Percentiles rank a stretch among this genome's conserved stretches.
Evolutionary conservation across 345 rosid species (phyloP).

Genomic region (Hypericum androsaemum): DNA sequence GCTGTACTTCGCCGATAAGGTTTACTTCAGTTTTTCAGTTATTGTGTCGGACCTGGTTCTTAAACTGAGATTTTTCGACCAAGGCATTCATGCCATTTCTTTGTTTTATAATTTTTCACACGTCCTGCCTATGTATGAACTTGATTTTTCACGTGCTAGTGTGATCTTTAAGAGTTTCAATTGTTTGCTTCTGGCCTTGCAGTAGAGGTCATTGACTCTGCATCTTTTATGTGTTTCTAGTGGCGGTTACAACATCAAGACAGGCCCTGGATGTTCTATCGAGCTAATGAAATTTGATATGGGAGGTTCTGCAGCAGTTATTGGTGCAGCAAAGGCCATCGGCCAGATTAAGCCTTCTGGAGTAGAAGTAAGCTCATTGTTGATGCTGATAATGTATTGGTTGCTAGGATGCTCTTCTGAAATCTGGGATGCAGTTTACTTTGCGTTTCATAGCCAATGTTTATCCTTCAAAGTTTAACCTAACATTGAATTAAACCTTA

Average conservation of each 20-base stretch:
- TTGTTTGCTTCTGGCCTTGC: no score
- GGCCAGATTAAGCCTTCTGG: constrained; percentile 87
- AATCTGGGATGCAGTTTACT: not conserved
- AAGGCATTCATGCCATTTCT: no score
- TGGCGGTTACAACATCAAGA: constrained; percentile 98
- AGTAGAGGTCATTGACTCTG: no score
- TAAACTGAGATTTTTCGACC: no score
- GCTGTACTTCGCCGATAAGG: no score
- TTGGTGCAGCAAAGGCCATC: constrained; percentile 94
- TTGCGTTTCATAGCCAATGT: not conserved
- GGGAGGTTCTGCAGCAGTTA: constrained; percentile 95
- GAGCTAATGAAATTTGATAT: constrained; percentile 89
- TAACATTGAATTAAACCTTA: no score
- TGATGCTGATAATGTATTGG: not conserved
- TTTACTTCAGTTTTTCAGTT: no score
- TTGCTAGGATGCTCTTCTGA: not conserved
- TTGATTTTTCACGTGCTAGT: no score
- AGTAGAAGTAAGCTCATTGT: constrained; percentile 54
- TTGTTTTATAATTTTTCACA: no score
- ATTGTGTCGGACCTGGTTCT: no score
- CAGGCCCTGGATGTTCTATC: constrained; percentile 73
- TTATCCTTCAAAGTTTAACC: constrained; percentile 8
- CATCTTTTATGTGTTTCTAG: constrained; percentile 25
- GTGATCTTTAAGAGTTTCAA: no score
- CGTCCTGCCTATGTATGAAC: no score